Percentiles rank a stretch among this genome's conserved stretches.
phyloP scores from a whole-genome alignment of 2,329 filamentous ascomycete species.

The Fusarium sp. region DNA sequence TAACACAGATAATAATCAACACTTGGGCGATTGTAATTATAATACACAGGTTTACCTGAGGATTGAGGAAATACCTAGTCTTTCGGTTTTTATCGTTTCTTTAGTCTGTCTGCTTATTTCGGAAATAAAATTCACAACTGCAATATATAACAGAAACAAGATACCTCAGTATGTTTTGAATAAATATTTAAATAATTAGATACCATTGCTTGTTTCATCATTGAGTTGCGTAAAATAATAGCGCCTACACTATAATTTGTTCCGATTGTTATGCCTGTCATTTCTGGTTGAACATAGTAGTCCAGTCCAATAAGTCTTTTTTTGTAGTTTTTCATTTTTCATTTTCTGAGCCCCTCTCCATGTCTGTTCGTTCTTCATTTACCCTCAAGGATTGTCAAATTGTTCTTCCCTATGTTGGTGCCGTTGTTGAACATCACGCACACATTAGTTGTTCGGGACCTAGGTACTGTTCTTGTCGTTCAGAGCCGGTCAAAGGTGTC shows the following conservation, averaged over 20 bases:
- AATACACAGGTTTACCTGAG: not conserved
- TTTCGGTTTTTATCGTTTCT: not conserved
- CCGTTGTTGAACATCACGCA: not conserved
- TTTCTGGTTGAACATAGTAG: not conserved
- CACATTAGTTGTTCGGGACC: not conserved
- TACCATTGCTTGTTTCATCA: not conserved
- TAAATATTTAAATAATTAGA: not conserved
- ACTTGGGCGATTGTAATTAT: not conserved
- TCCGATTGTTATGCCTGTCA: not conserved
- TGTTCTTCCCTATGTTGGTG: not conserved
- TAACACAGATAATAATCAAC: too few relatives aligned
- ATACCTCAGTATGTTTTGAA: slow-evolving; percentile 1
- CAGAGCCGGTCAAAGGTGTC: not conserved
- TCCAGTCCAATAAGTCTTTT: not conserved
- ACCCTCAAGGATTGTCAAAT: not conserved
- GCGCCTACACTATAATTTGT: not conserved
- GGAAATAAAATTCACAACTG: not conserved
- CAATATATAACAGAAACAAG: not conserved
- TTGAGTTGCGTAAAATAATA: not conserved
- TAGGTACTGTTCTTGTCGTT: not conserved
- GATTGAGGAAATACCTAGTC: not conserved
- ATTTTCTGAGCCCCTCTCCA: not conserved
- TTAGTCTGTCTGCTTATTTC: not conserved
- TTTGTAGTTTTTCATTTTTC: not conserved
- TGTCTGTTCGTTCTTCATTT: not conserved